Evolutionary conservation across 2,329 filamentous ascomycete genomes (phyloP).

Genomic region (Colletotrichum lini): DNA sequence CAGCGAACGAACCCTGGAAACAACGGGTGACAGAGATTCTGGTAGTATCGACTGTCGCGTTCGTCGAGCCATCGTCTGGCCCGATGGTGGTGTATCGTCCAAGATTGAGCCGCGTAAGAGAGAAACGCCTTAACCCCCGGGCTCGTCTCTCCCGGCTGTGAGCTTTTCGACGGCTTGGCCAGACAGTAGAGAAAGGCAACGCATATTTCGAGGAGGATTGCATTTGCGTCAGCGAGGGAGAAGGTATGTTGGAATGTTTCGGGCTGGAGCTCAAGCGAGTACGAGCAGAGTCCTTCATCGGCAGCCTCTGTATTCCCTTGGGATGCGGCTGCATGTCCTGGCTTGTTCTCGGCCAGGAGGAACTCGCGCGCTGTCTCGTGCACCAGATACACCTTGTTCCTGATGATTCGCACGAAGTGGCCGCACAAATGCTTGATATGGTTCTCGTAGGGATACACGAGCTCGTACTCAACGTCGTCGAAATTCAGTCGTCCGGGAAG

Average conservation of each 20-base stretch:
- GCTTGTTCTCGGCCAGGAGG: conserved; percentile 25
- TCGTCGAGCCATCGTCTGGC: background rate
- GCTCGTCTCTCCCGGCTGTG: conserved; percentile 7
- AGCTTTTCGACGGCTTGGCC: conserved; percentile 1
- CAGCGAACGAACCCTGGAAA: conserved; percentile 26
- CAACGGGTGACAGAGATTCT: conserved; percentile 31
- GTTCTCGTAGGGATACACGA: conserved; percentile 43
- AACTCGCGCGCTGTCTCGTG: conserved; percentile 47
- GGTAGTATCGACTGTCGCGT: conserved; percentile 17
- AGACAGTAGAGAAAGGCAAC: conserved; percentile 10
- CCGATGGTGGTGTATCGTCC: conserved; percentile 14
- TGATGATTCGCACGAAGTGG: conserved; percentile 43
- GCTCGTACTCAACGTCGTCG: conserved; percentile 41
- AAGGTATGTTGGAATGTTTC: conserved; percentile 16
- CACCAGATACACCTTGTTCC: conserved; percentile 44
- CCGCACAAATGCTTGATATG: conserved; percentile 43
- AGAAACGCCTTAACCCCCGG: background rate
- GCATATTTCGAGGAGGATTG: background rate
- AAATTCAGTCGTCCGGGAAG: conserved; percentile 14
- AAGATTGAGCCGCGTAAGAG: background rate
- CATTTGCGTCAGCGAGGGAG: background rate
- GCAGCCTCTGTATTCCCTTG: too few relatives aligned
- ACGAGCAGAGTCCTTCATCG: too few relatives aligned
- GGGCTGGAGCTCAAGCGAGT: too few relatives aligned
- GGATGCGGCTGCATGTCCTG: too few relatives aligned